These are phyloP conservation scores for Prunus persica DNA, from an alignment of 306 rosid species.

Conservation along the genomic window DNA sequence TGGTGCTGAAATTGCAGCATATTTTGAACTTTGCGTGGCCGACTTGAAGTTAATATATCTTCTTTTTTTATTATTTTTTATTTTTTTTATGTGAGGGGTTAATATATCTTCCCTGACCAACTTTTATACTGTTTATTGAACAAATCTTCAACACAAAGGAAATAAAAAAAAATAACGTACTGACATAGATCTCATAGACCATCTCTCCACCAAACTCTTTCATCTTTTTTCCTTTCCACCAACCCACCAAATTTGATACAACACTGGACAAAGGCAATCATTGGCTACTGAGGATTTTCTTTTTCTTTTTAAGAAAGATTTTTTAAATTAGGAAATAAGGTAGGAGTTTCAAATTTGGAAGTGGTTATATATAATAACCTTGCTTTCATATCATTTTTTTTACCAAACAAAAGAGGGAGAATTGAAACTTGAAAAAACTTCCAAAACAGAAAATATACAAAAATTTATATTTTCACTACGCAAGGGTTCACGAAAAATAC, in stretches of 20 bases:
- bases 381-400: not conserved
- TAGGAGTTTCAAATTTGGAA: not conserved
- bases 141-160: constrained; percentile 37
- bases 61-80: not conserved
- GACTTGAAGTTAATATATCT: not conserved
- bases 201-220: constrained; percentile 32
- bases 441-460: too few species aligned
- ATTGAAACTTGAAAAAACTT: too few species aligned
- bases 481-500: not conserved
- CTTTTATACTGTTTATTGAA: not conserved
- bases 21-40: not conserved
- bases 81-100: not conserved
- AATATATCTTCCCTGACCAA: constrained; percentile 1
- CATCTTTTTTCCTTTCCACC: not conserved
- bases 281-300: not conserved
- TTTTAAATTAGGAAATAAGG: not conserved
- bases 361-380: not conserved
- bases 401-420: too few species aligned
- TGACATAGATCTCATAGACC: not conserved
- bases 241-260: constrained; percentile 10
- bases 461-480: fast-evolving
- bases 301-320: not conserved
- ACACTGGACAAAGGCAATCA: not conserved
- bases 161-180: not conserved
- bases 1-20: not conserved